Base-by-base conservation (phyloP, 1,284 basidiomycete genomes). In the Malassezia globosa region DNA sequence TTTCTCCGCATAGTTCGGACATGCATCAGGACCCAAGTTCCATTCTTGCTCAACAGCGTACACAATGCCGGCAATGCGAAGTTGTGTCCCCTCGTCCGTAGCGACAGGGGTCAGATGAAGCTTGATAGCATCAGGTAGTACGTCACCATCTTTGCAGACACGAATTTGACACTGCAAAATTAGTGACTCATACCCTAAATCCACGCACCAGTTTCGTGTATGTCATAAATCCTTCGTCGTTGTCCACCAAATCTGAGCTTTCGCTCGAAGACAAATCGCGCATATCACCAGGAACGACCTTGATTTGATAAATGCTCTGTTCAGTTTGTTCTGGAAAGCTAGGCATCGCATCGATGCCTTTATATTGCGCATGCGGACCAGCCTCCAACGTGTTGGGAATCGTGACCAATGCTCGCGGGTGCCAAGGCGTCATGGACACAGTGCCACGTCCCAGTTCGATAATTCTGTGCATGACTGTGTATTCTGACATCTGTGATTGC, bases 91-190 rank as follows among this genome's bases (percentile, higher is more conserved):
- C 11, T 19, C 29, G 13, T 23, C 5, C 3, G 34, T 19, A 4
- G 42, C 34, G 7, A 37, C 8, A 23, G 16, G 25, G 8, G 42
- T 37, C 18, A 51, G 22, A 19, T 45, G 37, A 7, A 51, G 4
- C 14, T 46, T 25, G 14, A 51, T 10, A 8, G 24, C 36, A 39
- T 51, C 48, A 19, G 24, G 7, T 14, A 51, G 25, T 13, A 33
- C n/a, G 8, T 7, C 42, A n/a, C 29, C 41, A 3, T 23, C 19
- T 1, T 23, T 3, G 10, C 19, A 18, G 3, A 40, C 24, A 14
- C 35, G 49, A 4, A 51, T 23, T 42, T 46, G 43, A 37, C 49
- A 51, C 43, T 50, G 36, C 13, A 38, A 8, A 47, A 23, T 27
- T 22, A 23, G 23, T 21, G 13, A n/a, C n/a, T n/a, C n/a, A n/a